These are phyloP conservation scores for Colletotrichum abscissum DNA, from an alignment of 2,329 filamentous ascomycete species.

Conservation along the genomic window DNA sequence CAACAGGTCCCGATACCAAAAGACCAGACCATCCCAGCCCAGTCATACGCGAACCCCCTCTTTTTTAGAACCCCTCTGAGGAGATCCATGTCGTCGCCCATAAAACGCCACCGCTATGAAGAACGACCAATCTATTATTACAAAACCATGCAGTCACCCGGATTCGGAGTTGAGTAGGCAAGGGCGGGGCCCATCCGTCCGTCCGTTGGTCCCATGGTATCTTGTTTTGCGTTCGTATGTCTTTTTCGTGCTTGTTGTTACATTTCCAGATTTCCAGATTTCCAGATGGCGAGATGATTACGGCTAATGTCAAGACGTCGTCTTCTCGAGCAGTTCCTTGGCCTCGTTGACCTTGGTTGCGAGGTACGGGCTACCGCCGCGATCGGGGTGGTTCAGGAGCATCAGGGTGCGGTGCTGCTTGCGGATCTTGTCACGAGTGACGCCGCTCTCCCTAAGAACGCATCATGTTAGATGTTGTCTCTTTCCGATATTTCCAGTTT, in stretches of 20 bases:
- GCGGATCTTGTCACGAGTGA: conserved; percentile 93
- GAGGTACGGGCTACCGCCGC: conserved; percentile 94
- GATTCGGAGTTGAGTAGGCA: not conserved
- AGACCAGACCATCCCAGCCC: conserved; percentile 10
- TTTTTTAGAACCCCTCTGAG: not conserved
- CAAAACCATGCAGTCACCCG: conserved; percentile 37
- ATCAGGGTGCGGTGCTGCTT: conserved; percentile 96
- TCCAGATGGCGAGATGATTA: not conserved
- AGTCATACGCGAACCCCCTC: not conserved
- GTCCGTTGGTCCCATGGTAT: not conserved
- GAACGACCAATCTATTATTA: conserved; percentile 49
- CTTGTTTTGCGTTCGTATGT: not conserved
- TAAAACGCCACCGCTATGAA: conserved; percentile 59
- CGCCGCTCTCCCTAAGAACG: conserved; percentile 77
- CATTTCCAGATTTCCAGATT: not conserved
- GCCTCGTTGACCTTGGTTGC: conserved; percentile 99
- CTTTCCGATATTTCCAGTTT: not conserved
- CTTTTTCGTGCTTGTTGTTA: not conserved
- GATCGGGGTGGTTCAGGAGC: conserved; percentile 97
- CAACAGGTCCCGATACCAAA: conserved; percentile 3
- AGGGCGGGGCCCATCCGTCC: too few species aligned
- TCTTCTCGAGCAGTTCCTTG: conserved; percentile 94
- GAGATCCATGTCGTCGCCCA: not conserved
- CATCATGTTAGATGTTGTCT: not conserved
- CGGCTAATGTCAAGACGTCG: conserved; percentile 40